Conservation (phyloP, 139 green algal genomes). For the Coelastrella sp. region DNA sequence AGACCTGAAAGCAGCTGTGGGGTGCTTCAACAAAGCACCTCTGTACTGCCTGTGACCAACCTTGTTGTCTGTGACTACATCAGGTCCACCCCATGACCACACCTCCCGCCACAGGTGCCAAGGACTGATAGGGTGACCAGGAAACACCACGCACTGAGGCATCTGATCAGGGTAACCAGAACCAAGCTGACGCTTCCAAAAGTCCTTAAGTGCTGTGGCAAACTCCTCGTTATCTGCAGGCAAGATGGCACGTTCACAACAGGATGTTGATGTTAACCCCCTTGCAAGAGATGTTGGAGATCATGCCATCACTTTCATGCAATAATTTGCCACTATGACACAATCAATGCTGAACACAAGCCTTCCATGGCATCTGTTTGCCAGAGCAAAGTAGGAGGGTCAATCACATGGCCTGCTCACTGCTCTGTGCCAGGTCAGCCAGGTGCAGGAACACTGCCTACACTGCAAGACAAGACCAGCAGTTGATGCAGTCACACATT, state of each 20-base stretch:
- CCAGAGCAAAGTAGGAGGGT: too few relatives aligned
- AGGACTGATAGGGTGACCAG: constrained; percentile 8
- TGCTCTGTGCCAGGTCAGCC: too few relatives aligned
- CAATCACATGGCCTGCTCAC: too few relatives aligned
- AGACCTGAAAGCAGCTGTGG: not conserved
- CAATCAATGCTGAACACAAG: too few relatives aligned
- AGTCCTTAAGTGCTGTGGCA: not conserved
- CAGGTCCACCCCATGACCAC: constrained; percentile 39
- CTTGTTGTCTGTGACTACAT: constrained; percentile 20
- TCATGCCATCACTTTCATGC: too few relatives aligned
- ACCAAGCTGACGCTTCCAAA: not conserved
- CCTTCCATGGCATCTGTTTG: too few relatives aligned
- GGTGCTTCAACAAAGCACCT: not conserved
- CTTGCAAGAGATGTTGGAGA: too few relatives aligned
- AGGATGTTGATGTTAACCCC: too few relatives aligned
- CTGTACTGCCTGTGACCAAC: not conserved
- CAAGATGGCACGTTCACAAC: too few relatives aligned
- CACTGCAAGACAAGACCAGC: not conserved
- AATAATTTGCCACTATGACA: too few relatives aligned
- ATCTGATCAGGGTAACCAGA: constrained; percentile 17
- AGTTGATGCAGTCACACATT: too few relatives aligned
- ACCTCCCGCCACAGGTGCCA: constrained; percentile 45
- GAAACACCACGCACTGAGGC: constrained; percentile 14
- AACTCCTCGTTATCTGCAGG: constrained; percentile 31
- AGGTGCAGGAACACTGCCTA: too few relatives aligned